Base-by-base conservation (phyloP, 2,329 filamentous ascomycete genomes). In the Fonsecaea pedrosoi region DNA sequence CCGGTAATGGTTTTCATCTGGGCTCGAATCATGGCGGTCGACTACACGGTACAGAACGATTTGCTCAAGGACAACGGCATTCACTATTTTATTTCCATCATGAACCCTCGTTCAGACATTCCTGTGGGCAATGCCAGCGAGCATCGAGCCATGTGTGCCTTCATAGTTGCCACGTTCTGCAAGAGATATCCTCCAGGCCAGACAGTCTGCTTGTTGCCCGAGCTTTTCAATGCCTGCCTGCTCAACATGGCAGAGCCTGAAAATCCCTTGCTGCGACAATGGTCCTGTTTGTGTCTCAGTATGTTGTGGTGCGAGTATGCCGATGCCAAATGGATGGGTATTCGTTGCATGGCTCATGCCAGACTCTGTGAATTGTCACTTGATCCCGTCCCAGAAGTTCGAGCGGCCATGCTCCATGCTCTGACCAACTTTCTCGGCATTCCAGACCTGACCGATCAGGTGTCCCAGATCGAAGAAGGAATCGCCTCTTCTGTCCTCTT, bases 1-100 rank as follows among this genome's bases (percentile, higher is more conserved):
- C 94, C 95, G 0, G 94, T 98, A 67, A 98, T 99, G 95, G 94
- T 99, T 4, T 99, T 98, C 78, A 99, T 99, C 70, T 99, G 95
- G 95, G 94, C 95, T 5, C 88, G 95, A 57, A 92, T 99, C 53
- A 87, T 99, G 70, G 95, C 95, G 7, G 95, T 99, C 5, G 95
- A 99, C 75, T 89, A 95, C 67, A 92, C 92, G 0, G 97, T 95
- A 75, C 95, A 99, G 78, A 89, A 90, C 69, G 95, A 99, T 77
- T 83, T 99, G 12, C 88, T 98, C 73, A 98, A 98, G 79, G 95
- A 99, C 76, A 97, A 94, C 74, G 95, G 95, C 6, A 98, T 97
- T 75, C 92, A 92, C 74, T 99, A 99, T 80, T 99, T 99, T 77
- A 93, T 95, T 60, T 90, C 90, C 69, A 97, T 98, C 61, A 85